Percentiles rank a stretch among this genome's conserved stretches.
These are phyloP conservation scores for Yamadazyma spencermartinsiae DNA, from an alignment of 1,139 yeast genomes.

Conservation along the genomic window DNA sequence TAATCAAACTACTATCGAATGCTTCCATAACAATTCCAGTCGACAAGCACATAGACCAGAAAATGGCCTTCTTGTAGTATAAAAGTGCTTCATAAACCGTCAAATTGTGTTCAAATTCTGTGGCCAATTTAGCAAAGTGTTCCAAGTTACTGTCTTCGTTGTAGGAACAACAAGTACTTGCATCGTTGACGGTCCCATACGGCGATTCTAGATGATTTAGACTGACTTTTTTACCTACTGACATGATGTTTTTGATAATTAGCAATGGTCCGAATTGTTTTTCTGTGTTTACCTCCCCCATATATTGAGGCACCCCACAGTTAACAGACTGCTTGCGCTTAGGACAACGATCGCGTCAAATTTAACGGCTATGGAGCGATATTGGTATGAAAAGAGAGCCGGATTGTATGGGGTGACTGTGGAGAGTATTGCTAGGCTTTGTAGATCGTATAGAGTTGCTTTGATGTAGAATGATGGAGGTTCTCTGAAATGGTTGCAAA, in stretches of 20 bases:
- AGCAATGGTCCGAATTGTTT: no score
- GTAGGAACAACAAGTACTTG: background rate
- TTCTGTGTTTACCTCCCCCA: no score
- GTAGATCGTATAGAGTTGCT: no score
- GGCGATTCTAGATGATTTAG: conserved; percentile 2
- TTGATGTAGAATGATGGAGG: no score
- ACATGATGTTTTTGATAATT: no score
- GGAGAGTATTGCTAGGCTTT: no score
- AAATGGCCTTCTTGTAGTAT: conserved; percentile 18
- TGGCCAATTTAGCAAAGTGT: conserved; percentile 17
- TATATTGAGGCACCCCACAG: no score
- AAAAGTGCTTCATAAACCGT: conserved; percentile 17
- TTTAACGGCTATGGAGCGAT: no score
- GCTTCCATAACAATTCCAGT: conserved; percentile 26
- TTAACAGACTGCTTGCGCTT: no score
- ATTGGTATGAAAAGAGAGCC: no score
- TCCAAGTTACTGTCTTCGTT: conserved; percentile 1
- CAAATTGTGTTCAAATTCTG: conserved; percentile 18
- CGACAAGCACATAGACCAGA: conserved; percentile 23
- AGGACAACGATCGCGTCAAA: no score
- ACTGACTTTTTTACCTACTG: conserved; percentile 1
- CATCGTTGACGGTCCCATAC: conserved; percentile 4
- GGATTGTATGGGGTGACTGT: no score
- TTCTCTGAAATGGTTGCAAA: background rate
- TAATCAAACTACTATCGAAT: conserved; percentile 22